Percentiles rank a stretch among this genome's conserved stretches.
phyloP scores from a whole-genome alignment of 2,329 filamentous ascomycete species.

The Rasamsonia emersonii region DNA sequence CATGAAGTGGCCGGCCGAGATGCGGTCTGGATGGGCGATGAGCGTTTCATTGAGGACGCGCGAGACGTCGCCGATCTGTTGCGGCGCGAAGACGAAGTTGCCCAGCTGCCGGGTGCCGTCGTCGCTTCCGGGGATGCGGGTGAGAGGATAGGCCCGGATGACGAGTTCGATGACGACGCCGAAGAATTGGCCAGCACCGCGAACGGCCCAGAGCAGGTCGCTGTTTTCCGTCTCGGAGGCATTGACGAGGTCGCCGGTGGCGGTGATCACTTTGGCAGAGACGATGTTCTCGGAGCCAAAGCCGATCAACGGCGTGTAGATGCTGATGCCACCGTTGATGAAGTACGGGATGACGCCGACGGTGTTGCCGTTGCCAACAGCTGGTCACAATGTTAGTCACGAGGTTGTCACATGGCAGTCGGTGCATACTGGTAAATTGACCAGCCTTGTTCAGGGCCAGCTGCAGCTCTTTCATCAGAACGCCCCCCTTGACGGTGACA shows the following conservation, averaged over 20 bases:
- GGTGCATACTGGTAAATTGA: constrained; percentile 1
- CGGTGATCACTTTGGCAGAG: constrained; percentile 3
- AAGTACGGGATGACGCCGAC: constrained; percentile 5
- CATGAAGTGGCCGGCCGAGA: constrained; percentile 11
- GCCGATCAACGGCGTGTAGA: constrained; percentile 2
- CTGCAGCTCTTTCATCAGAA: constrained; percentile 2
- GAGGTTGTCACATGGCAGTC: background rate
- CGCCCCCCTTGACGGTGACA: constrained; percentile 1
- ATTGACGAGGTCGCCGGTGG: constrained; percentile 10
- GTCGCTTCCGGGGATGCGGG: background rate
- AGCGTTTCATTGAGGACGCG: background rate
- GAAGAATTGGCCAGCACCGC: constrained; percentile 24
- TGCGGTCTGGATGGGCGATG: constrained; percentile 2
- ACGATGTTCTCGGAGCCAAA: constrained; percentile 4
- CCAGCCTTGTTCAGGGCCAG: constrained; percentile 1
- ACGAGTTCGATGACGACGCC: constrained; percentile 21
- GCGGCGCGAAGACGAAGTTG: constrained; percentile 2
- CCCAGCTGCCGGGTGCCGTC: constrained; percentile 11
- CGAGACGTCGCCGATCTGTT: background rate
- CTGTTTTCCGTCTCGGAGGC: constrained; percentile 17
- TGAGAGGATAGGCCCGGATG: background rate
- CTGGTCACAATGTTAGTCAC: background rate
- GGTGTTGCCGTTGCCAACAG: constrained; percentile 4
- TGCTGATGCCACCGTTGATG: constrained; percentile 3
- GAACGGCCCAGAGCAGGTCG: constrained; percentile 22